These are phyloP conservation scores for Panus rudis DNA, from an alignment of 768 basidiomycete species.

Conservation along the genomic window DNA sequence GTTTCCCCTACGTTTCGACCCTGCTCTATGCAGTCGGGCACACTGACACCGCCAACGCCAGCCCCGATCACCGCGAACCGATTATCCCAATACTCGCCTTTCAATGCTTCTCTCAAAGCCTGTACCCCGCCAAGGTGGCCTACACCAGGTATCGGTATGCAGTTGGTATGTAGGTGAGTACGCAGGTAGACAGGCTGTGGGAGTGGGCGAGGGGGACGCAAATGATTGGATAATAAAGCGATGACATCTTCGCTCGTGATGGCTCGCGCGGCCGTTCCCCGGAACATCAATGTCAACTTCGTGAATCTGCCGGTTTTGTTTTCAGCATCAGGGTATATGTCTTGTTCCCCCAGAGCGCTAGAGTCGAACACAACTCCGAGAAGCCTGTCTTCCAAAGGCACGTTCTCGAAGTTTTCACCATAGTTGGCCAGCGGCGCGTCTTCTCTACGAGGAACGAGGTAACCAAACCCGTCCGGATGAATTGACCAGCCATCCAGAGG, in stretches of 20 bases:
- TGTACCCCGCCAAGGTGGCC: conserved; percentile 68
- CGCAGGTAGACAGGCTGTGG: conserved; percentile 52
- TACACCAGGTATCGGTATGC: conserved; percentile 73
- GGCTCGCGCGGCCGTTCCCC: conserved; percentile 56
- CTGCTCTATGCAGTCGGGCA: conserved; percentile 77
- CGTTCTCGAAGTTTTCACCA: background rate
- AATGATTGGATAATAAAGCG: conserved; percentile 16
- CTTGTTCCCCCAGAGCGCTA: conserved; percentile 59
- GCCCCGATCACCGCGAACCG: conserved; percentile 69
- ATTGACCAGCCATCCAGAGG: conserved; percentile 36
- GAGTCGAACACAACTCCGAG: conserved; percentile 92
- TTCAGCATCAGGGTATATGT: conserved; percentile 22
- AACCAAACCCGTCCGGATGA: conserved; percentile 88
- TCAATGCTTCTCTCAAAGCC: conserved; percentile 34
- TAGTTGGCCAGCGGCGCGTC: conserved; percentile 11
- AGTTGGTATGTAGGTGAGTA: conserved; percentile 48
- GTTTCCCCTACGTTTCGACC: conserved; percentile 43
- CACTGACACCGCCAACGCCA: conserved; percentile 79
- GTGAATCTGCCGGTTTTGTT: conserved; percentile 39
- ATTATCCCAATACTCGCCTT: conserved; percentile 29
- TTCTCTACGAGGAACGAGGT: conserved; percentile 79
- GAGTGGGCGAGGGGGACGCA: conserved; percentile 15
- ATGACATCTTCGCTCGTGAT: conserved; percentile 22
- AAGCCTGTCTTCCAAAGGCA: conserved; percentile 48
- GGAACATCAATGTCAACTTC: conserved; percentile 88